These are phyloP conservation scores for Remersonia thermophila DNA, from an alignment of 2,329 filamentous ascomycete genomes.

Conservation along the genomic window DNA sequence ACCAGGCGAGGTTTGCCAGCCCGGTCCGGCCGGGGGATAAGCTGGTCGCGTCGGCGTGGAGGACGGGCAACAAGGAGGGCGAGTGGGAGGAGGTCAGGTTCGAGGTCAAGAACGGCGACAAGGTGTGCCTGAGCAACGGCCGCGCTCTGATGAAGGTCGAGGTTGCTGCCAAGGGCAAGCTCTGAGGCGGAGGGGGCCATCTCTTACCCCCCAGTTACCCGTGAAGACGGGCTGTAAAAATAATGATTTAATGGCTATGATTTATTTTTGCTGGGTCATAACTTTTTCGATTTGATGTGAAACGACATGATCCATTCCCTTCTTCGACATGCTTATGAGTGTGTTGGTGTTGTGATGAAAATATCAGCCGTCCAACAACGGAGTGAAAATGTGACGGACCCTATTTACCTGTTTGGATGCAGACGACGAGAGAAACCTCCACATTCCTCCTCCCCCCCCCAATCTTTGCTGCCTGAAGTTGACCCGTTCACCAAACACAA, in stretches of 20 bases:
- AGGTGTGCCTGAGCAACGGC: conserved; percentile 80
- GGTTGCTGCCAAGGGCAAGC: conserved; percentile 45
- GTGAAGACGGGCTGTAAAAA: too few species aligned
- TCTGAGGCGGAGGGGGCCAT: too few species aligned
- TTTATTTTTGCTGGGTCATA: conserved; percentile 1
- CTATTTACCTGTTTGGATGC: not conserved
- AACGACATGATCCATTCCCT: not conserved
- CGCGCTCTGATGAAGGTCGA: conserved; percentile 62
- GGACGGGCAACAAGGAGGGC: conserved; percentile 52
- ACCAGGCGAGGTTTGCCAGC: conserved; percentile 76
- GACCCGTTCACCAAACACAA: too few species aligned
- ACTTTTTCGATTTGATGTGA: not conserved
- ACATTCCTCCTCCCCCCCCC: too few species aligned
- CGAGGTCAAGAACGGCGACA: conserved; percentile 62
- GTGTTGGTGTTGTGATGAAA: not conserved
- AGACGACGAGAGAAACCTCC: not conserved
- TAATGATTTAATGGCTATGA: not conserved
- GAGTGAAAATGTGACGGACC: too few species aligned
- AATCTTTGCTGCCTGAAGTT: too few species aligned
- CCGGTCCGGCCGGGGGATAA: conserved; percentile 77
- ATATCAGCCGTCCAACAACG: too few species aligned
- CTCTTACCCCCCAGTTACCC: too few species aligned
- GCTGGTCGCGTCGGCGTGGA: conserved; percentile 71
- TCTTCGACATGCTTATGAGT: not conserved
- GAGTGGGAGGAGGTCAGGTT: conserved; percentile 79